Percentiles rank a stretch among this genome's conserved stretches.
These are phyloP conservation scores for Chamaenerion angustifolium DNA, from an alignment of 345 rosid species.

Conservation along the genomic window DNA sequence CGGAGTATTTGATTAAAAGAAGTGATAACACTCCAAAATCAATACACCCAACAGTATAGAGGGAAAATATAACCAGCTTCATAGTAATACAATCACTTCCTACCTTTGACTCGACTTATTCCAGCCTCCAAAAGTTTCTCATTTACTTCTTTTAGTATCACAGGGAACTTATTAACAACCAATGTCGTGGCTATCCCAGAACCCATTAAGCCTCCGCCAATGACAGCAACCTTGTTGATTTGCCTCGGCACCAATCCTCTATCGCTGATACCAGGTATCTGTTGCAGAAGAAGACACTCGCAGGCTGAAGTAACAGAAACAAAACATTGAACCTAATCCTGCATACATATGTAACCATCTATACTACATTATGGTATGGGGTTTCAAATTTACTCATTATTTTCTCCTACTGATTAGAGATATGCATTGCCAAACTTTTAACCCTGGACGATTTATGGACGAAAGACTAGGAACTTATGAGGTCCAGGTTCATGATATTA, in stretches of 20 bases:
- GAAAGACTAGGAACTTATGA: too few species aligned
- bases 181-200: slow-evolving; percentile 94
- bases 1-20: neutral
- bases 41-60: neutral
- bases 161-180: slow-evolving; percentile 63
- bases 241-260: slow-evolving; percentile 59
- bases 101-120: slow-evolving; percentile 74
- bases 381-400: too few species aligned
- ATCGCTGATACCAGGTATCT: slow-evolving; percentile 92
- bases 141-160: slow-evolving; percentile 84
- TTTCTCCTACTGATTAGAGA: too few species aligned
- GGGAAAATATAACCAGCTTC: neutral
- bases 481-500: too few species aligned
- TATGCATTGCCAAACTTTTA: too few species aligned
- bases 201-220: slow-evolving; percentile 99
- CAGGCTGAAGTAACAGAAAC: neutral
- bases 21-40: neutral
- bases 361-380: too few species aligned
- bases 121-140: slow-evolving; percentile 79
- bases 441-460: too few species aligned
- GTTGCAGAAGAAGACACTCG: slow-evolving; percentile 2
- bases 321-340: neutral
- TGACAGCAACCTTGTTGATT: slow-evolving; percentile 69
- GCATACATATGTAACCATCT: neutral
- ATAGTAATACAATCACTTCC: slow-evolving; percentile 21